Evolutionary conservation across 805 yeast genomes (phyloP).

Genomic region (Wickerhamomyces chaumierensis): DNA sequence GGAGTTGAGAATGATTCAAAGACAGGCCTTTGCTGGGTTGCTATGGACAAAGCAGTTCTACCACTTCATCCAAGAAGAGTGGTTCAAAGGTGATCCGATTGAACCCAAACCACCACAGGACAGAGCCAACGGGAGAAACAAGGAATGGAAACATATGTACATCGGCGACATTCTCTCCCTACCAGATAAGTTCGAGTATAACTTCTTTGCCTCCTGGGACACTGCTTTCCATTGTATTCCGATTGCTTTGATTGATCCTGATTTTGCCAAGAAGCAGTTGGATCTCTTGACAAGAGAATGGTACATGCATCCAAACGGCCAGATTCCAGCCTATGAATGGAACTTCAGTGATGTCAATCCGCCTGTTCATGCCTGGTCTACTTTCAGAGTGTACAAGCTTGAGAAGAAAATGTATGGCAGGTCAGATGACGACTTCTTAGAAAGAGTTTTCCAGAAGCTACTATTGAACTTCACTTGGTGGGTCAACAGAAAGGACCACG

Average conservation of each 20-base stretch:
- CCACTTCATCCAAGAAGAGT: slow-evolving; percentile 72
- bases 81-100: slow-evolving; percentile 83
- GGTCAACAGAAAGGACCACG: slow-evolving; percentile 84
- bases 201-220: slow-evolving; percentile 96
- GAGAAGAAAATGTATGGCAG: slow-evolving; percentile 79
- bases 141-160: slow-evolving; percentile 82
- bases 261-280: slow-evolving; percentile 79
- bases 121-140: slow-evolving; percentile 78
- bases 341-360: slow-evolving; percentile 93
- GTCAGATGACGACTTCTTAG: slow-evolving; percentile 74
- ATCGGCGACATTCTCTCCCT: slow-evolving; percentile 79
- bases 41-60: slow-evolving; percentile 91
- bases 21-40: slow-evolving; percentile 91
- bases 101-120: slow-evolving; percentile 70
- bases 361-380: slow-evolving; percentile 95
- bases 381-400: slow-evolving; percentile 75
- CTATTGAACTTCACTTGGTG: slow-evolving; percentile 92
- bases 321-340: slow-evolving; percentile 95
- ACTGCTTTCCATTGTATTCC: slow-evolving; percentile 93
- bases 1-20: slow-evolving; percentile 69
- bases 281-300: slow-evolving; percentile 84
- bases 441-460: slow-evolving; percentile 85
- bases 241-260: slow-evolving; percentile 86
- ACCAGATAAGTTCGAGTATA: slow-evolving; percentile 96
- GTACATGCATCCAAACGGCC: slow-evolving; percentile 99